Evolutionary conservation across 2,329 filamentous ascomycete species (phyloP).

Genomic region (Alternaria rosae): DNA sequence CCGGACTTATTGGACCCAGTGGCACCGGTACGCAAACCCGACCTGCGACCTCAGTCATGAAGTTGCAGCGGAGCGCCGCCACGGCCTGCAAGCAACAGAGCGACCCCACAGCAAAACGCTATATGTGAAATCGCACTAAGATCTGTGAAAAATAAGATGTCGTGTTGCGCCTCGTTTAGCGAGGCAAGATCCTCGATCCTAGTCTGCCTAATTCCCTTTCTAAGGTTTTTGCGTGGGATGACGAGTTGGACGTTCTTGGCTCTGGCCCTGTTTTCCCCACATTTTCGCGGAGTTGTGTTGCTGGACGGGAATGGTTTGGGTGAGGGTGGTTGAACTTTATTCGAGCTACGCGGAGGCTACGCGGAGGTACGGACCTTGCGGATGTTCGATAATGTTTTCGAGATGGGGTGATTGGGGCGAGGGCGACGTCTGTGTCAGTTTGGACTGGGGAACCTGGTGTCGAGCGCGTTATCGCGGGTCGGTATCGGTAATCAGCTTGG

Average conservation of each 20-base stretch:
- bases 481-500: neutral
- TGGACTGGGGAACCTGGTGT: neutral
- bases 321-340: neutral
- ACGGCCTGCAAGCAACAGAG: neutral
- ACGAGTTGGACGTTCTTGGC: neutral
- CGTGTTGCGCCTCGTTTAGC: neutral
- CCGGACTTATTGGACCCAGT: neutral
- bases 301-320: neutral
- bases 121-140: neutral
- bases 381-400: neutral
- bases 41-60: neutral
- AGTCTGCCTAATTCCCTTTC: neutral
- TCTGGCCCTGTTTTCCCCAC: neutral
- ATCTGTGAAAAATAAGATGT: neutral
- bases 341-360: neutral
- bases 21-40: neutral
- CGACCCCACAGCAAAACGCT: neutral
- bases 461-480: neutral
- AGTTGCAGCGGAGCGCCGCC: neutral
- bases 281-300: neutral
- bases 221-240: neutral
- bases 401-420: neutral
- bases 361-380: neutral
- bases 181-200: neutral
- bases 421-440: neutral